Evolutionary conservation across 305 asterid species (phyloP), one percentile per base, ranked within the genome.

Genomic region (Fraxinus angustifolia): DNA sequence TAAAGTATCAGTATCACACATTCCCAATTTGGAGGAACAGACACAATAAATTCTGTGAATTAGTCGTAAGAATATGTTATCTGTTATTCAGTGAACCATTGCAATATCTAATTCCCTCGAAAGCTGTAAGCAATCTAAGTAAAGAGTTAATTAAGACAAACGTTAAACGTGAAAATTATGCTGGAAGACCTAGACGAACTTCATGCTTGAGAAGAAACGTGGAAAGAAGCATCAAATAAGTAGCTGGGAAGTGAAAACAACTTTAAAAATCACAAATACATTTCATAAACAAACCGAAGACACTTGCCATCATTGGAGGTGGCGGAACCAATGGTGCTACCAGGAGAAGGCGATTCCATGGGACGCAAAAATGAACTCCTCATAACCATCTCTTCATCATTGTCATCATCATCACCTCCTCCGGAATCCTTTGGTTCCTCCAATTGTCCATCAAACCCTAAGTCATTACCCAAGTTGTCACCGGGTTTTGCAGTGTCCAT

Each of bases 261-360:
- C n/a, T 8, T 19, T 7, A 77, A 33, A 36, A 58, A 73, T 58
- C 36, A 56, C 28, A 28, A 10, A 76, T 33, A 33, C 17, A 65
- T 31, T 33, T 34, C 31, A 78, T 70, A 77, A 67, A 76, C 78
- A 76, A 79, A 76, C 71, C 17, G 79, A 42, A 10, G 74, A 80
- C 83, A 90, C 94, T 90, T 88, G 82, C 99, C 98, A 73, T 94
- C 97, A 81, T 87, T 90, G 48, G 97, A 93, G 68, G 98, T 89
- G 80, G 97, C 98, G 34, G 99, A 96, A 31, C 98, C 97, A 26
- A 90, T 75, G 50, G 90, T 89, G 85, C 98, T 96, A 83, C 96
- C 97, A 16, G 98, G 91, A 40, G 99, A 94, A 85, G 94, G 97
- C 30, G 98, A 93, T 16, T 93, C 95, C 30, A 83, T 48, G 0